Evolutionary conservation across 164 flowering plant genomes (phyloP).

Genomic region (Nelumbo lutea): DNA sequence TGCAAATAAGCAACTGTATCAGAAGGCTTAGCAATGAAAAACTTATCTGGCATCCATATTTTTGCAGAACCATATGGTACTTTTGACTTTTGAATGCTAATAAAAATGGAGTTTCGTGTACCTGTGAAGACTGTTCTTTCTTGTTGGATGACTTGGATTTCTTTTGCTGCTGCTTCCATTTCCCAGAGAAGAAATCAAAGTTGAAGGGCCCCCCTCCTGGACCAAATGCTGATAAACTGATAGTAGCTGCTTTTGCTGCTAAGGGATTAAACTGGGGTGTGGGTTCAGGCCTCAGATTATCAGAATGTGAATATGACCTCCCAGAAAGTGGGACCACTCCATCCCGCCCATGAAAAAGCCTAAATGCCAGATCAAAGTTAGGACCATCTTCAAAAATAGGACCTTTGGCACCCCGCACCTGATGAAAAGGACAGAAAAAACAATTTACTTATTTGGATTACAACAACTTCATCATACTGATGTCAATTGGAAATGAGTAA

Average conservation of each 20-base stretch:
- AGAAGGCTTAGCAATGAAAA: background rate
- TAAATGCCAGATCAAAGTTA: conserved; percentile 61
- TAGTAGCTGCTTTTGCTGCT: conserved; percentile 64
- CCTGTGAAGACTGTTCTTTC: conserved; percentile 39
- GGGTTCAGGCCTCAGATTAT: conserved; percentile 21
- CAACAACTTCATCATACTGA: background rate
- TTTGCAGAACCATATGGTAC: background rate
- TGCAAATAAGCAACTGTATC: background rate
- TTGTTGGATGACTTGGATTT: conserved; percentile 38
- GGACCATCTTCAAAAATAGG: conserved; percentile 91
- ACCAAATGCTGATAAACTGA: conserved; percentile 72
- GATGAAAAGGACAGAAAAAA: conserved; percentile 5
- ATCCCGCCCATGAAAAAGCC: conserved; percentile 73
- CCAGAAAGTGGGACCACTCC: conserved; percentile 72
- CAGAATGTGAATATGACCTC: conserved; percentile 21
- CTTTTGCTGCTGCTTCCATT: conserved; percentile 47
- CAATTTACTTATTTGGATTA: background rate
- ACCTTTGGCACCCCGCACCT: conserved; percentile 57
- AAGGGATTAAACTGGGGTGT: conserved; percentile 62
- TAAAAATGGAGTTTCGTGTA: conserved; percentile 7
- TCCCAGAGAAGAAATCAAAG: conserved; percentile 50
- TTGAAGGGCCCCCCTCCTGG: conserved; percentile 76
- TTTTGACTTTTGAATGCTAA: too few relatives aligned
- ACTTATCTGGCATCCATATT: background rate
- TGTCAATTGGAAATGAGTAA: background rate